Conservation (phyloP, 2,329 filamentous ascomycete genomes). For the Dactylellina parvicollis region DNA sequence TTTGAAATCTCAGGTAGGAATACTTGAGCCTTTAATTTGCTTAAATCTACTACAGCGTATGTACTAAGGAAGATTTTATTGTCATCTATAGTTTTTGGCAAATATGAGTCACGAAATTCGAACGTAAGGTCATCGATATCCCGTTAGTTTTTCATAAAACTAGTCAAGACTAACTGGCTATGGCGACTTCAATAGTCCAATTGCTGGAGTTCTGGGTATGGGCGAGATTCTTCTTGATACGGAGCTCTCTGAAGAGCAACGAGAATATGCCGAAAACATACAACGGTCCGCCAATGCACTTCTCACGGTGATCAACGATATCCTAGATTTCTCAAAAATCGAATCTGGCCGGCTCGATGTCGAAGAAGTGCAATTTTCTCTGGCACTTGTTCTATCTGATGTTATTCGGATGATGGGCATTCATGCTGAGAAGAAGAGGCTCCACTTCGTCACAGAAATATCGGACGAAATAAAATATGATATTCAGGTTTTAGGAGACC, state of each 20-base stretch:
- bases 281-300: constrained; percentile 82
- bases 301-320: constrained; percentile 89
- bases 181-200: constrained; percentile 69
- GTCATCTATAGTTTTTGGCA: constrained; percentile 67
- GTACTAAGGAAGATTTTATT: too few species aligned
- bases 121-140: constrained; percentile 49
- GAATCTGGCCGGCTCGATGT: constrained; percentile 80
- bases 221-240: constrained; percentile 77
- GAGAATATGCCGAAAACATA: constrained; percentile 80
- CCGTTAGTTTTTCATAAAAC: not conserved
- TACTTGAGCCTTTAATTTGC: not conserved
- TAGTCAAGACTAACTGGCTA: not conserved
- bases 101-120: constrained; percentile 83
- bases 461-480: constrained; percentile 69
- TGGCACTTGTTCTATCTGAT: constrained; percentile 77
- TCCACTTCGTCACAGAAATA: constrained; percentile 75
- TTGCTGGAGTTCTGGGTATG: constrained; percentile 83
- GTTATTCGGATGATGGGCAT: constrained; percentile 89
- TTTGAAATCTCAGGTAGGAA: constrained; percentile 72
- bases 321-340: constrained; percentile 87
- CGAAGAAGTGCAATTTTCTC: constrained; percentile 81
- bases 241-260: constrained; percentile 74
- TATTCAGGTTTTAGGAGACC: constrained; percentile 79
- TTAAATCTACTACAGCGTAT: too few species aligned
- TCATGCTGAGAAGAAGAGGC: constrained; percentile 79